Evolutionary conservation across 352 stramenopile species (phyloP).

Genomic region (Saprolegnia diclina): DNA sequence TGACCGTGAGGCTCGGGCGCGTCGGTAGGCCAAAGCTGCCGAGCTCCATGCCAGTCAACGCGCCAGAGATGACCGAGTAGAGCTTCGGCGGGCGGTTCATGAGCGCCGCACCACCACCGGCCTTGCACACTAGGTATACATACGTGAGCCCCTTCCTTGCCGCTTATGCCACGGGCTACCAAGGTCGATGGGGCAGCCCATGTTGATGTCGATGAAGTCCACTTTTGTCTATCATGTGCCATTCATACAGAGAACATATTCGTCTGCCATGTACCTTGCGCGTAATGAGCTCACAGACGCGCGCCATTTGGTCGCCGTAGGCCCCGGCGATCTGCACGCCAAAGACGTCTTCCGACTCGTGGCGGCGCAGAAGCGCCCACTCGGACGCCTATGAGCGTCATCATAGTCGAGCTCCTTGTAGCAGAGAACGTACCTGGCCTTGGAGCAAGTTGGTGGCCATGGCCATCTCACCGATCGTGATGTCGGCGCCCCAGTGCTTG

Average conservation of each 20-base stretch:
- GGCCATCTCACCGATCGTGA: slow-evolving; percentile 99
- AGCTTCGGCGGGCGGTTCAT: slow-evolving; percentile 92
- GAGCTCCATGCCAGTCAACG: slow-evolving; percentile 79
- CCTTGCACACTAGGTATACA: slow-evolving; percentile 56
- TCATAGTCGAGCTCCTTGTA: not conserved
- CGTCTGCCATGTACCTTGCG: slow-evolving; percentile 43
- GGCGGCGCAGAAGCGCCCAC: slow-evolving; percentile 95
- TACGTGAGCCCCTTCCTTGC: not conserved
- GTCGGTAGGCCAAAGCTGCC: slow-evolving; percentile 37
- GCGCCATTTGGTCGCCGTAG: slow-evolving; percentile 90
- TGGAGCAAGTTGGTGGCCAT: slow-evolving; percentile 93
- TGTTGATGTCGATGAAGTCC: slow-evolving; percentile 99
- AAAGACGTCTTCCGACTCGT: slow-evolving; percentile 97
- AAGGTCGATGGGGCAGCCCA: slow-evolving; percentile 98
- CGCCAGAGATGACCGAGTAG: slow-evolving; percentile 81
- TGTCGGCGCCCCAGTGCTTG: slow-evolving; percentile 97
- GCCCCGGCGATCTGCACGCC: slow-evolving; percentile 95
- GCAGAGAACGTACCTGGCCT: slow-evolving; percentile 47
- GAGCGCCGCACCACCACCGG: slow-evolving; percentile 87
- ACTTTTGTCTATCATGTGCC: slow-evolving; percentile 51
- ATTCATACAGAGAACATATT: not conserved
- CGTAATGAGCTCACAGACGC: slow-evolving; percentile 90
- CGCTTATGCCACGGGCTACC: slow-evolving; percentile 38
- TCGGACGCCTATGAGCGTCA: slow-evolving; percentile 75
- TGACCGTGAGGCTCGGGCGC: slow-evolving; percentile 90